These are phyloP conservation scores for Penicillium mononematosum DNA, from an alignment of 495 filamentous ascomycete genomes.

Conservation along the genomic window DNA sequence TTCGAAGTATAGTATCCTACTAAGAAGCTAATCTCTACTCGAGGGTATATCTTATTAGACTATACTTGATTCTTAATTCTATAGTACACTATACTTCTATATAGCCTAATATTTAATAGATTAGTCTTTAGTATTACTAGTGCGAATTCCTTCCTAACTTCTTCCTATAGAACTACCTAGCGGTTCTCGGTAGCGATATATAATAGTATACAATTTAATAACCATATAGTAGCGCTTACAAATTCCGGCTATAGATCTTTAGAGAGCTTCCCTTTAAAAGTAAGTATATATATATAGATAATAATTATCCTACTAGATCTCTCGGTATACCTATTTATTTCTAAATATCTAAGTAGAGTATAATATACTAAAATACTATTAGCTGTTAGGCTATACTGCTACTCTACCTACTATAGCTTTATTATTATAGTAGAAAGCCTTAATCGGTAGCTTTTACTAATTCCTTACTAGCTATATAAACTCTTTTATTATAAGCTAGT, in stretches of 20 bases:
- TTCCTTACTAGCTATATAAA: not conserved
- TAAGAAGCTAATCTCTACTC: not conserved
- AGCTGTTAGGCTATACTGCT: not conserved
- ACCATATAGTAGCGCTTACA: not conserved
- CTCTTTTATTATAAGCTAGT: not conserved
- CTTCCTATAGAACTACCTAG: not conserved
- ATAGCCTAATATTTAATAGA: not conserved
- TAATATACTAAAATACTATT: not conserved
- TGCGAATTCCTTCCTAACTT: no score
- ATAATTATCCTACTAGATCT: not conserved
- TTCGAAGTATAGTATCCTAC: not conserved
- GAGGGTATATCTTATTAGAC: not conserved
- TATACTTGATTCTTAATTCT: not conserved
- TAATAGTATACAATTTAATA: not conserved
- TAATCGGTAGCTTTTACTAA: not conserved
- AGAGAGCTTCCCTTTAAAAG: not conserved
- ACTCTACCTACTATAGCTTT: not conserved
- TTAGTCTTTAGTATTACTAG: not conserved
- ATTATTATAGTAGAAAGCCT: conserved; percentile 3
- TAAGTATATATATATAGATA: not conserved
- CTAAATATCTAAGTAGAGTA: not conserved
- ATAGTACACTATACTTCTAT: not conserved
- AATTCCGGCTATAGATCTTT: not conserved
- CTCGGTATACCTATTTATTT: not conserved
- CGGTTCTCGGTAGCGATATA: not conserved